A percentile compares a stretch with the other conserved stretches of the same genome.
Evolutionary conservation across 163 green algal species (phyloP).

Genomic region (Scenedesmus sp.): DNA sequence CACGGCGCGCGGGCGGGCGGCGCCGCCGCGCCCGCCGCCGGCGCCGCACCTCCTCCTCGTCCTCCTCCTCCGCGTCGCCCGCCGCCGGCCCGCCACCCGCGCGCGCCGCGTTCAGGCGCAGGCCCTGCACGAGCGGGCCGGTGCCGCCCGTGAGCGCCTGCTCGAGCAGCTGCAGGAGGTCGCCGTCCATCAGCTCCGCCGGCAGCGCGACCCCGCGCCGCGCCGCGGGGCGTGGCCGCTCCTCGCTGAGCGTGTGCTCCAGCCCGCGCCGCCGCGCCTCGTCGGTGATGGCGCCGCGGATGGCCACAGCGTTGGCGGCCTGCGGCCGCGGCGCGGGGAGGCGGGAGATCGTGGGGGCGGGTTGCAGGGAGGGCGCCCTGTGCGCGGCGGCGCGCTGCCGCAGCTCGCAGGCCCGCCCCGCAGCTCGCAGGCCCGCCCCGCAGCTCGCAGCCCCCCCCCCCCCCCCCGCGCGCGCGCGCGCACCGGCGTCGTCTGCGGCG

Average conservation of each 20-base stretch:
- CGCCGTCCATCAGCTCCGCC: background rate
- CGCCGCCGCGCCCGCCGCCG: background rate
- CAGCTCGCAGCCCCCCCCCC: no score
- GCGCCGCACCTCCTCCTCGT: slow-evolving; percentile 20
- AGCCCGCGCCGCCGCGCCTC: slow-evolving; percentile 50
- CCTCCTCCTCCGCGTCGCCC: slow-evolving; percentile 23
- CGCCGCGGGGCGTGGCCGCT: slow-evolving; percentile 10
- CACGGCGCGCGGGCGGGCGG: no score
- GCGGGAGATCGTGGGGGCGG: no score
- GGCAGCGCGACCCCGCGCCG: background rate
- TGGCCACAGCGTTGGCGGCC: no score
- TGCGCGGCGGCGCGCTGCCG: no score
- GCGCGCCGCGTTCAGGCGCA: no score
- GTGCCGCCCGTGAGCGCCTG: slow-evolving; percentile 47
- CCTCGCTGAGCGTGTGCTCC: slow-evolving; percentile 44
- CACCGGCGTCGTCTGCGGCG: slow-evolving; percentile 8
- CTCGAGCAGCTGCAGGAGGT: slow-evolving; percentile 34
- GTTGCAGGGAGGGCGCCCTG: no score
- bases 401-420: no score
- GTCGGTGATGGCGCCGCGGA: slow-evolving; percentile 47
- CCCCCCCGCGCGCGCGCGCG: no score
- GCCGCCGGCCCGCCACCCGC: background rate
- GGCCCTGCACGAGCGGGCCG: background rate
- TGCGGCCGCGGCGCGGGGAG: no score
- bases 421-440: no score